Evolutionary conservation across 2,329 filamentous ascomycete genomes (phyloP), one percentile per base, ranked within the genome.

Genomic region (Pleomassaria siparia): DNA sequence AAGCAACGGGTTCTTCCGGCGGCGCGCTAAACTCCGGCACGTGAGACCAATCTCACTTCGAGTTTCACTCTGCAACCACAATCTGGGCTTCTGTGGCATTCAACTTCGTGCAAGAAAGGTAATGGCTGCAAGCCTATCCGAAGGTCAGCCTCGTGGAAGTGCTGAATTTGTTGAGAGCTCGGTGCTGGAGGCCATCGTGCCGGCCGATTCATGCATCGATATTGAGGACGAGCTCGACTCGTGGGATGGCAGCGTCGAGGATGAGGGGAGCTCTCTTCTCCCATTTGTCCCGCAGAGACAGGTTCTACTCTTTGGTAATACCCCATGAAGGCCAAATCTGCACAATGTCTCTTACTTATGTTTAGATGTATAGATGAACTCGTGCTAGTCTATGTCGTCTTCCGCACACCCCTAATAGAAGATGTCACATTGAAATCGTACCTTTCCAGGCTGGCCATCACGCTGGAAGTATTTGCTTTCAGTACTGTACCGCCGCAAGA

Each of bases 291-390:
- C 80, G 35, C 80, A 83, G 58, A 79, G 87, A 55, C 78, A 86
- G 30, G 78, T 79, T 45, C 74, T 91, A 30, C 87, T 88, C 64
- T 89, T 91, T 63, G 88, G 88, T 90, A 76, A 57, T 80, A 69
- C 39, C 45, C 49, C 44, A 42, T 50, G 47, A 58, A 60, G 56
- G 56, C 52, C 63, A 61, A 73, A 70, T 72, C 57, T 63, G 59
- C 55, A 62, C 75, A 73, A 61, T 49, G 49, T 63, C 57, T 76
- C 72, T 78, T 76, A 76, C 79, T 80, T 70, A 80, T 72, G 26
- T 59, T 58, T 72, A 79, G 73, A 74, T 63, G 42, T 64, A 48
- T 73, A 91, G 88, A 91, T 80, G 88, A 91, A 75, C 83, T 82
- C 21, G 78, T 88, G 47, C 75, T 85, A 53, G 77, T 90, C 15